Evolutionary conservation across 2,329 filamentous ascomycete genomes (phyloP), one percentile per base, ranked within the genome.

Genomic region (Falciphora oryzae): DNA sequence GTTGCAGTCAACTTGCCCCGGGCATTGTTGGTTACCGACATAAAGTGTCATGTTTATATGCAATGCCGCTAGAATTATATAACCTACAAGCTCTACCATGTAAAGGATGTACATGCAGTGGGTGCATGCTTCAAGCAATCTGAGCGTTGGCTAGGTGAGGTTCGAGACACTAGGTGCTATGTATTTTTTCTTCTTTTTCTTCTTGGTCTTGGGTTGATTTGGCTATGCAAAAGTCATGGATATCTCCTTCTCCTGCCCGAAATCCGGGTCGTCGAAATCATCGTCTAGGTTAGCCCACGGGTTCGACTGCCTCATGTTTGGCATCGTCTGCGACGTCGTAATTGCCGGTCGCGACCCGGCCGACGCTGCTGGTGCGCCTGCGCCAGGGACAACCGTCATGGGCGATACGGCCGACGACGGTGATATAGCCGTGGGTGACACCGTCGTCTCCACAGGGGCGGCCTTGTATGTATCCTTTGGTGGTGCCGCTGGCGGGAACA

Each of bases 221-320:
- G 22, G 44, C 65, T 70, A 91, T 75, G 89, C 91, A 85, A 94
- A 94, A 67, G 89, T 92, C 89, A 94, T 90, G 38, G 85, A 83
- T 68, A 94, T 90, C 75, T 92, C 89, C 73, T 87, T 86, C 75
- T 92, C 89, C 71, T 85, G 83, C 25, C 87, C 88, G 77, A 90
- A 90, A 63, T 90, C 84, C 35, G 89, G 85, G 59, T 91, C 88
- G 59, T 84, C 82, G 11, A 86, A 80, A 66, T 87, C 71, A 13
- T 87, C 80, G 11, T 86, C 80, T 65, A 86, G 70, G 63, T 85
- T 89, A 3, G 84, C 87, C 91, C 91, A 94, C 1, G 90, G 84
- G 82, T 94, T 78, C 66, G 79, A 70, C 35, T 84, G 71, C 29
- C 78, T 71, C 63, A 86, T 75, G 61, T 78, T 79, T 0, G 85